These are phyloP conservation scores for Candida tetrigidarum DNA, from an alignment of 1,139 yeast genomes.

Conservation along the genomic window DNA sequence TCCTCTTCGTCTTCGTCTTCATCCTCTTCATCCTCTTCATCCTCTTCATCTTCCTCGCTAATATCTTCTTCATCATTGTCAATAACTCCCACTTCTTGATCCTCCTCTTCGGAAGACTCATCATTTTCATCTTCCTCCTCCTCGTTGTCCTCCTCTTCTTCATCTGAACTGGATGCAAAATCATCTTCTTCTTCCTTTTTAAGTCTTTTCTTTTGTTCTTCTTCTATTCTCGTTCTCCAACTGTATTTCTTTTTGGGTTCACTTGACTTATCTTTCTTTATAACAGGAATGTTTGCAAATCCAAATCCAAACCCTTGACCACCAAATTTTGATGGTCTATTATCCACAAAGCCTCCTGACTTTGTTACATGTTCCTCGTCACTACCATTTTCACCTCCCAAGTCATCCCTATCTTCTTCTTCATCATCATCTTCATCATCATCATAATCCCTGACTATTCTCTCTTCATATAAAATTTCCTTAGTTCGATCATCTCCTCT, in stretches of 20 bases:
- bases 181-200: slow-evolving; percentile 46
- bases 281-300: slow-evolving; percentile 58
- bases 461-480: slow-evolving; percentile 70
- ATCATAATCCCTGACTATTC: slow-evolving; percentile 68
- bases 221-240: slow-evolving; percentile 46
- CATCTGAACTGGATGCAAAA: slow-evolving; percentile 31
- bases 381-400: slow-evolving; percentile 15
- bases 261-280: slow-evolving; percentile 21
- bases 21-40: slow-evolving; percentile 21
- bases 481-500: slow-evolving; percentile 66
- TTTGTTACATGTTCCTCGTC: slow-evolving; percentile 23
- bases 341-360: slow-evolving; percentile 70
- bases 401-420: slow-evolving; percentile 16
- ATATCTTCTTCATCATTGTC: slow-evolving; percentile 38
- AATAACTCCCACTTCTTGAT: not conserved
- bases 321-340: slow-evolving; percentile 67
- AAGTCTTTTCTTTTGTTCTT: slow-evolving; percentile 37
- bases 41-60: slow-evolving; percentile 18
- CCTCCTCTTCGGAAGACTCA: slow-evolving; percentile 22
- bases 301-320: slow-evolving; percentile 71
- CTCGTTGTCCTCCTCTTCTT: slow-evolving; percentile 21
- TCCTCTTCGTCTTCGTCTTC: slow-evolving; percentile 23
- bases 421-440: slow-evolving; percentile 23
- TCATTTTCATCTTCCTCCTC: slow-evolving; percentile 36
- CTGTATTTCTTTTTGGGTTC: slow-evolving; percentile 37